These are phyloP conservation scores for Hordeum vulgare DNA, from an alignment of 176 grass and related monocot species.

Conservation along the genomic window MorexV3_pseudomolecules_assembly NC_058521.1:398741372-398741871, in stretches of 20 bases:
- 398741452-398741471: neutral
- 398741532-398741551: neutral
- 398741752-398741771: conserved; percentile 27
- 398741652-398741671: neutral
- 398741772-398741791: neutral
- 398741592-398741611: conserved; percentile 66
- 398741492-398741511: neutral
- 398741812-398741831: neutral
- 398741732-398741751: conserved; percentile 30
- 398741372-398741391: too few relatives aligned
- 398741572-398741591: conserved; percentile 45
- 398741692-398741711: neutral
- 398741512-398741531: neutral
- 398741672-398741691: neutral
- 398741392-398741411: too few relatives aligned
- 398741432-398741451: too few relatives aligned
- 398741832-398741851: neutral
- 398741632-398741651: conserved; percentile 34
- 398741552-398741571: conserved; percentile 58
- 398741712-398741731: conserved; percentile 12
- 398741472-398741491: neutral
- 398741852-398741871: neutral
- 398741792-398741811: neutral
- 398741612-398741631: conserved; percentile 90
- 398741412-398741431: too few relatives aligned